Evolutionary conservation across 306 rosid species (phyloP), one percentile per base, ranked within the genome.

Genomic region (Trifolium fragiferum): DNA sequence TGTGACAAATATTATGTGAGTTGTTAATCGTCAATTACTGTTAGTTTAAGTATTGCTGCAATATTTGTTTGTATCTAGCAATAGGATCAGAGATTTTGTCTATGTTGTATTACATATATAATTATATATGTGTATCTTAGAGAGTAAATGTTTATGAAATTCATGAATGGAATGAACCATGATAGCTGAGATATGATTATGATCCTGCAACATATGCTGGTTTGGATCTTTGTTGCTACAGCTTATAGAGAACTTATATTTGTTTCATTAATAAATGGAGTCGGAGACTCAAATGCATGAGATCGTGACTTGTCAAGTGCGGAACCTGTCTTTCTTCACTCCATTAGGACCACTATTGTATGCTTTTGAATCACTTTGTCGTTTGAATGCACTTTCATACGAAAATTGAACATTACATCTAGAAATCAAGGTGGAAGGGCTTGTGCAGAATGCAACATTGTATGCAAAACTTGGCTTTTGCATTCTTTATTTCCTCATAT

Each of bases 61-160:
- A 30, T 59, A 59, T 59, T 59, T 30, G 40, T 27, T 16, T 47
- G 76, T 59, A 25, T 49, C 53, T 19, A 50, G 74, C 53, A 63
- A 51, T 44, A 51, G 32, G 68, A 41, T 15, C 40, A 64, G 4
- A 13, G 27, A 37, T 68, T 57, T 63, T 37, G 78, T 64, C 74
- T 35, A 30, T 53, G 54, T 60, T 68, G 25, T 73, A 18, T 57
- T 14, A 64, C 47, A 18, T 37, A 37, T 37, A 37, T 37, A 37
- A 8, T 37, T 43, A 27, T 58, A 66, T 66, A 30, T 49, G 23
- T 68, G 33, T 76, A 4, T 25, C n/a, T 47, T 35, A 72, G 58
- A 66, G 53, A 18, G 21, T 37, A 23, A 35, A 20, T 70, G 59
- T 70, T 50, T 70, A 19, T 43, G 70, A 30, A 57, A 43, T 40